Evolutionary conservation across 139 green algal species (phyloP), one percentile per base, ranked within the genome.

Genomic region (Mesotaenium endlicherianum): DNA sequence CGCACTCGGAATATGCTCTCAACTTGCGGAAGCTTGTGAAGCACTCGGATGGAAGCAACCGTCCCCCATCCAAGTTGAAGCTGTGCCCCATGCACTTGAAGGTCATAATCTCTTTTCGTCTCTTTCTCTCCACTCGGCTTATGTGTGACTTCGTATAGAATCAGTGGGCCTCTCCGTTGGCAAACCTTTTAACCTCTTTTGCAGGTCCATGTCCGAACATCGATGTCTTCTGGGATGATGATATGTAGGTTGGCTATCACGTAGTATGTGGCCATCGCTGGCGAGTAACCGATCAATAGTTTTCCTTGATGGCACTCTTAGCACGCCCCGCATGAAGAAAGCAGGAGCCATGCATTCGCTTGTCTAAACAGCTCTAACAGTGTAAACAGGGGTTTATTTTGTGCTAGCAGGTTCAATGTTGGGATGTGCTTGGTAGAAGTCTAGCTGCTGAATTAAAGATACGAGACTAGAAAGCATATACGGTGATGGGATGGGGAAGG

Each of bases 31-130:
- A 34, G 83, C 83, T 17, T 81, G 39, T 26, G 31, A 44, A 1
- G 36, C 77, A 11, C 14, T 88, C 2, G 83, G 83, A 6, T 88
- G 83, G 83, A 86, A 86, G 36, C 5, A 41, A n/a, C 83, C 83
- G 26, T 75, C 83, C 38, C 41, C 83, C 34, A 88, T 88, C 41
- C 83, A 88, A 45, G 44, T 47, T 34, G 40, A 87, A 16, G 40
- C 83, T 31, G 30, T 88, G 17, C 83, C 83, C 1, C 78, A 83
- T 8, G 83, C 83, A 30, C 16, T 88, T 17, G 41, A 86, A 87
- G 81, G 81, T 85, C 38, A 38, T 44, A n/a, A 17, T 36, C 31
- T 5, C n/a, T 4, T 44, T 30, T 38, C 34, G n/a, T 70, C 71
- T 74, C 34, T 74, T 30, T 11, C 34, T 17, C 71, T 71, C n/a